These are phyloP conservation scores for Geotrichum restrictum DNA, from an alignment of 1,139 yeast species.

Conservation along the genomic window DNA sequence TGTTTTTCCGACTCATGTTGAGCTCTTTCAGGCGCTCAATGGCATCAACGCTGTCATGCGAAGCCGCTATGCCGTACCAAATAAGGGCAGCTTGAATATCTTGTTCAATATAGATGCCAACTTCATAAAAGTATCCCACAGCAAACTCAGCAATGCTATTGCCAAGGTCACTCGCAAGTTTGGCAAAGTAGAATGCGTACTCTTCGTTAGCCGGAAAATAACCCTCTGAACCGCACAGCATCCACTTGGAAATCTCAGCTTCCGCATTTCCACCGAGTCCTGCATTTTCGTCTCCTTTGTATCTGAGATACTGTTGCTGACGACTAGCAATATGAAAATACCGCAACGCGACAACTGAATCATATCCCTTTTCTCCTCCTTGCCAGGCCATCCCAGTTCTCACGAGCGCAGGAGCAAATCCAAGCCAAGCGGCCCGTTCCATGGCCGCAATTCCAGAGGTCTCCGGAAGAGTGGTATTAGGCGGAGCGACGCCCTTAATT, in stretches of 20 bases:
- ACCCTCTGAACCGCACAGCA: slow-evolving; percentile 39
- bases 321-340: slow-evolving; percentile 41
- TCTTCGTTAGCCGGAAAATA: slow-evolving; percentile 37
- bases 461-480: slow-evolving; percentile 20
- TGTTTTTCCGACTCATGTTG: slow-evolving; percentile 20
- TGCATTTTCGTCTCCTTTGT: slow-evolving; percentile 24
- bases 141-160: slow-evolving; percentile 42
- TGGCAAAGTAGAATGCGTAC: slow-evolving; percentile 41
- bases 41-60: slow-evolving; percentile 37
- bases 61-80: slow-evolving; percentile 36
- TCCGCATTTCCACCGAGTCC: slow-evolving; percentile 37
- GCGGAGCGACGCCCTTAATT: slow-evolving; percentile 27
- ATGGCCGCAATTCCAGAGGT: slow-evolving; percentile 35
- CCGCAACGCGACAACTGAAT: slow-evolving; percentile 39
- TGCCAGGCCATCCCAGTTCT: slow-evolving; percentile 44
- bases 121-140: slow-evolving; percentile 42
- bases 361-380: slow-evolving; percentile 39
- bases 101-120: slow-evolving; percentile 38
- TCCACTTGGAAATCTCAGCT: slow-evolving; percentile 43
- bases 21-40: slow-evolving; percentile 32
- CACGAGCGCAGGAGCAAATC: slow-evolving; percentile 41
- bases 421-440: slow-evolving; percentile 40
- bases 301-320: slow-evolving; percentile 36
- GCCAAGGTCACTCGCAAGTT: slow-evolving; percentile 36
- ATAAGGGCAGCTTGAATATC: slow-evolving; percentile 33